phyloP scores from a whole-genome alignment of 177 flowering plant genomes.

The Telopea speciosissima region DNA sequence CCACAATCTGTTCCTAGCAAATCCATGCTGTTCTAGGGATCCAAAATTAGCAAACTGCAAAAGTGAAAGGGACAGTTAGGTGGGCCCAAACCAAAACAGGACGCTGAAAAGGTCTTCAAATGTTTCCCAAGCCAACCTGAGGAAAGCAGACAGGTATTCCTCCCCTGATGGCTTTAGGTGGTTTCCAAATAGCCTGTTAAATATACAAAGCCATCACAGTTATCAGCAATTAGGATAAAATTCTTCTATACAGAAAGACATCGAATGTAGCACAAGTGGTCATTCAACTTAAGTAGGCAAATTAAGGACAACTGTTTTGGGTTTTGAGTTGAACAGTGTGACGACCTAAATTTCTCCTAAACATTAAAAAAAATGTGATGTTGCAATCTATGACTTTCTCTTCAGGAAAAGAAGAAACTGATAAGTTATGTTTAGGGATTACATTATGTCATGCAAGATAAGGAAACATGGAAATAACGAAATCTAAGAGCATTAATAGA shows the following conservation, averaged over 20 bases:
- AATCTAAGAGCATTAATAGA: no score
- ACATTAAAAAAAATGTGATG: no score
- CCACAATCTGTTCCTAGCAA: slow-evolving; percentile 85
- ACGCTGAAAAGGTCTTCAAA: not conserved
- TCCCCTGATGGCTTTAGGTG: slow-evolving; percentile 67
- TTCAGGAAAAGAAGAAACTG: no score
- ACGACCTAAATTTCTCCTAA: no score
- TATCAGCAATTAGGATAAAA: not conserved
- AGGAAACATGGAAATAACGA: no score
- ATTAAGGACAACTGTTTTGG: not conserved
- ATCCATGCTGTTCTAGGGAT: slow-evolving; percentile 74
- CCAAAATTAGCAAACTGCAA: slow-evolving; percentile 64
- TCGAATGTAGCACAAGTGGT: not conserved
- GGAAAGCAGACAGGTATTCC: slow-evolving; percentile 80
- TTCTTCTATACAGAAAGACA: not conserved
- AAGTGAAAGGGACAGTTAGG: slow-evolving; percentile 1
- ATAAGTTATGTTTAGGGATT: no score
- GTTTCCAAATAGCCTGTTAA: slow-evolving; percentile 53
- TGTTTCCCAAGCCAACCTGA: slow-evolving; percentile 41
- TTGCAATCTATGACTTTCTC: no score
- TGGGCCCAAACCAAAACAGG: not conserved
- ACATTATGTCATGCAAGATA: no score
- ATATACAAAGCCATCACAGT: slow-evolving; percentile 10
- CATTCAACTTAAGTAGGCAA: not conserved
- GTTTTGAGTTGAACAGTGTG: not conserved